phyloP scores from a whole-genome alignment of 345 rosid species.

The Syzygium jambos region DNA sequence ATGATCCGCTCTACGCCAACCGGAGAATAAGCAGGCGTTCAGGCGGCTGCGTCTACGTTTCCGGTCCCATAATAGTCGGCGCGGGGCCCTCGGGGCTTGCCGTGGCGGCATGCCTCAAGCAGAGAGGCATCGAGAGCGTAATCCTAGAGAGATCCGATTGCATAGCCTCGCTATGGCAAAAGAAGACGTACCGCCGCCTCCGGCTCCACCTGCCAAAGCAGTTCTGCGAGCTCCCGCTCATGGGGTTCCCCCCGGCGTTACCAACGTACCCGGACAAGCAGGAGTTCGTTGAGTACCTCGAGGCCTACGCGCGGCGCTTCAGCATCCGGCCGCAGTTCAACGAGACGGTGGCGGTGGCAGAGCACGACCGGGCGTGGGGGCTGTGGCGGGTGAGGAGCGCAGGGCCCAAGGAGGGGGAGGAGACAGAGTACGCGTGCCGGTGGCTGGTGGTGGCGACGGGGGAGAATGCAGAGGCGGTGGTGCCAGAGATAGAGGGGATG shows the following conservation, averaged over 20 bases:
- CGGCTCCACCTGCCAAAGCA: slow-evolving; percentile 75
- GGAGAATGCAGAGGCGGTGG: slow-evolving; percentile 83
- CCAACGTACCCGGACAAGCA: slow-evolving; percentile 73
- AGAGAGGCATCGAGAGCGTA: slow-evolving; percentile 30
- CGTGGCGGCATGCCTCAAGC: slow-evolving; percentile 57
- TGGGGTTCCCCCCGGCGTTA: slow-evolving; percentile 47
- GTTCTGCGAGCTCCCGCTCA: slow-evolving; percentile 70
- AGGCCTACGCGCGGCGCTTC: slow-evolving; percentile 31
- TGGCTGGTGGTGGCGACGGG: slow-evolving; percentile 93
- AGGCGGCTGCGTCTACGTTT: slow-evolving; percentile 8
- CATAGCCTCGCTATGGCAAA: slow-evolving; percentile 79
- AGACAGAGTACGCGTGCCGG: slow-evolving; percentile 40
- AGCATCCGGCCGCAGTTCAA: slow-evolving; percentile 46
- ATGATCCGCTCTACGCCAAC: slow-evolving; percentile 46
- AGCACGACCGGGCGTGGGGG: slow-evolving; percentile 29
- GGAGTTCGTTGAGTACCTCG: slow-evolving; percentile 61
- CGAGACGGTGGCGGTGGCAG: slow-evolving; percentile 41
- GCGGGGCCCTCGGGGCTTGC: slow-evolving; percentile 85
- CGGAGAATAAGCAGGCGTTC: slow-evolving; percentile 4
- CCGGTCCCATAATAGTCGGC: slow-evolving; percentile 63
- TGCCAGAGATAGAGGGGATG: slow-evolving; percentile 67
- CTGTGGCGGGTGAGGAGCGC: slow-evolving; percentile 52
- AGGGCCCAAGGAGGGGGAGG: slow-evolving; percentile 9
- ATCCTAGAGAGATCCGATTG: slow-evolving; percentile 67
- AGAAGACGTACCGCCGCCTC: slow-evolving; percentile 67